Percentiles rank a stretch among this genome's conserved stretches.
phyloP scores from a whole-genome alignment of 2,329 filamentous ascomycete genomes.

The Leptographium galeiforme region DNA sequence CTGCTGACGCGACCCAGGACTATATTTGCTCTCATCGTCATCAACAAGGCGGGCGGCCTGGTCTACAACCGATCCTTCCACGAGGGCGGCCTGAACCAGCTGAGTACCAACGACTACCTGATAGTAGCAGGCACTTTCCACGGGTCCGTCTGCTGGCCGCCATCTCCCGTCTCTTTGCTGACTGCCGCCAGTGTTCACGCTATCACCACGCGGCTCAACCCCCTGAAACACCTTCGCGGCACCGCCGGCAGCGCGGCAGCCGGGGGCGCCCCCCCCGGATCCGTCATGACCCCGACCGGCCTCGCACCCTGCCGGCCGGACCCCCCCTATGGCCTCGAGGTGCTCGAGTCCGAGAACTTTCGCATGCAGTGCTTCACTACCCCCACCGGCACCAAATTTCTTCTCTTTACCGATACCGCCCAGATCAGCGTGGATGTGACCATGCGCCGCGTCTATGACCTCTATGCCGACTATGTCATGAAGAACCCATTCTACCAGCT shows the following conservation, averaged over 20 bases:
- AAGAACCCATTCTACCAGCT: constrained; percentile 98
- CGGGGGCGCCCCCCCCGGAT: constrained; percentile 3
- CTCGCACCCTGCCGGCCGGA: constrained; percentile 37
- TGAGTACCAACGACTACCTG: constrained; percentile 91
- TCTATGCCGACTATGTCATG: constrained; percentile 97
- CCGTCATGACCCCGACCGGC: constrained; percentile 11
- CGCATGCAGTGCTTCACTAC: constrained; percentile 94
- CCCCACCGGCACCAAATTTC: constrained; percentile 84
- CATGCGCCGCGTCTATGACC: constrained; percentile 76
- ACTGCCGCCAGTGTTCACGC: constrained; percentile 44
- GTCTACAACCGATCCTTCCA: constrained; percentile 94
- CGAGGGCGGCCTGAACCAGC: constrained; percentile 68
- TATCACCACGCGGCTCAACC: constrained; percentile 51
- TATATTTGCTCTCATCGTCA: constrained; percentile 88
- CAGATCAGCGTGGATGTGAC: constrained; percentile 79
- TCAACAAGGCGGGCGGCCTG: constrained; percentile 95
- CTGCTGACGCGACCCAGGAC: constrained; percentile 46
- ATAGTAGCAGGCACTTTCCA: constrained; percentile 96
- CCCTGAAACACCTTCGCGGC: constrained; percentile 26
- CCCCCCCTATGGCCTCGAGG: constrained; percentile 68
- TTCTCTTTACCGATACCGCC: constrained; percentile 83
- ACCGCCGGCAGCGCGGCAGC: constrained; percentile 7
- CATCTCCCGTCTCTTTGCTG: neutral
- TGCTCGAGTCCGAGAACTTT: constrained; percentile 88
- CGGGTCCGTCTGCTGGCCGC: constrained; percentile 43